These are phyloP conservation scores for Cystofilobasidium ferigula DNA, from an alignment of 768 basidiomycete species.

Conservation along the genomic window DNA sequence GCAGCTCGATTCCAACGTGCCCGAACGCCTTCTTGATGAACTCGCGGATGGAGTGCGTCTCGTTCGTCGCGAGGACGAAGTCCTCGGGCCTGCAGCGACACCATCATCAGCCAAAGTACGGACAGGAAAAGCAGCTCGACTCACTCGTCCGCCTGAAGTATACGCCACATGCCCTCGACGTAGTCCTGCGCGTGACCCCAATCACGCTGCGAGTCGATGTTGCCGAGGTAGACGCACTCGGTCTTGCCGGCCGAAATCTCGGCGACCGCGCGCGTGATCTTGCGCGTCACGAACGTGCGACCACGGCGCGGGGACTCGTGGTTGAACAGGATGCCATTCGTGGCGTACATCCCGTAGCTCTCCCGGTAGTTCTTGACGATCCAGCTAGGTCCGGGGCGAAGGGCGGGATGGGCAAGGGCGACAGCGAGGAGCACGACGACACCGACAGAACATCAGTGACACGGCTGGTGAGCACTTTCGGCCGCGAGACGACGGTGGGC, in stretches of 20 bases:
- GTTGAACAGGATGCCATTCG: slow-evolving; percentile 50
- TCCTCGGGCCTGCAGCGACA: slow-evolving; percentile 49
- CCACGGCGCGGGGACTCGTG: slow-evolving; percentile 82
- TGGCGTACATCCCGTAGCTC: slow-evolving; percentile 75
- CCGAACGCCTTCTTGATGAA: slow-evolving; percentile 80
- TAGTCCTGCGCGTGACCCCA: slow-evolving; percentile 89
- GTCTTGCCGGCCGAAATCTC: slow-evolving; percentile 86
- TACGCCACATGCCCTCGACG: slow-evolving; percentile 95
- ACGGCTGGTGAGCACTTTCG: no score
- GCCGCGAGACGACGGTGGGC: no score
- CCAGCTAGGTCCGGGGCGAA: no score
- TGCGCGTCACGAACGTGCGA: slow-evolving; percentile 89
- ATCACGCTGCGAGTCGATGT: slow-evolving; percentile 86
- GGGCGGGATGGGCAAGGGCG: neutral
- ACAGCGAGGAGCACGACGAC: no score
- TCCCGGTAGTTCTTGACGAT: slow-evolving; percentile 47
- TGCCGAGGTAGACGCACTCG: slow-evolving; percentile 81
- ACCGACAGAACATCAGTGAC: no score
- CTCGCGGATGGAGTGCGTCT: slow-evolving; percentile 89
- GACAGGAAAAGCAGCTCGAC: neutral
- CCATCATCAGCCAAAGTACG: no score
- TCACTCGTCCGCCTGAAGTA: slow-evolving; percentile 62
- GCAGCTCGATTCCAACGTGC: slow-evolving; percentile 54
- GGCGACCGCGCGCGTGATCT: slow-evolving; percentile 83
- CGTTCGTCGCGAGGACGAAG: slow-evolving; percentile 89